Percentiles rank a stretch among this genome's conserved stretches.
Conservation (phyloP, 805 yeast species). For the Zygosaccharomyces gambellarensis region DNA sequence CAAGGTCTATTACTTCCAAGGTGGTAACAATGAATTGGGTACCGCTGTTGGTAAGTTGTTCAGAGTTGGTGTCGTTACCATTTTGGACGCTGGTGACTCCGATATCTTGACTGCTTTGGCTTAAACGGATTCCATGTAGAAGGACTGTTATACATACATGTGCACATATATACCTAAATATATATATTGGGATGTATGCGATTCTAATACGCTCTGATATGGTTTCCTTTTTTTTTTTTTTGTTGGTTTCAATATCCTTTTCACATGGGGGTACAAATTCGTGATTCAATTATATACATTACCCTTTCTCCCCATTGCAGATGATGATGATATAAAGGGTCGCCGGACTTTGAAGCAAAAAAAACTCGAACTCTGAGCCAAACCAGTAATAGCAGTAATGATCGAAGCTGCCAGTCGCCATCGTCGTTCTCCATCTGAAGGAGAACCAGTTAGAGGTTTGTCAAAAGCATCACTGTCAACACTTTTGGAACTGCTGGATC, state of each 20-base stretch:
- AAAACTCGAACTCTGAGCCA: background rate
- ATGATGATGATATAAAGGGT: background rate
- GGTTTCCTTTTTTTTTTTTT: background rate
- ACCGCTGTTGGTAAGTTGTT: slow-evolving; percentile 99
- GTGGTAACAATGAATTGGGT: slow-evolving; percentile 99
- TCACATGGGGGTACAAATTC: background rate
- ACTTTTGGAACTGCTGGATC: slow-evolving; percentile 29
- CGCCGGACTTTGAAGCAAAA: background rate
- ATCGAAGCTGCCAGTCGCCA: background rate
- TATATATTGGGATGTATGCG: background rate
- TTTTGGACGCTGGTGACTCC: slow-evolving; percentile 99
- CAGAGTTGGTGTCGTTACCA: slow-evolving; percentile 97
- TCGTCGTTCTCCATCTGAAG: slow-evolving; percentile 1
- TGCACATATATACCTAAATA: too few relatives aligned
- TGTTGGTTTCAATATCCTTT: background rate
- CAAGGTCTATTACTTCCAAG: slow-evolving; percentile 95
- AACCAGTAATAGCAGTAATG: background rate
- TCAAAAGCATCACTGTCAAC: slow-evolving; percentile 16
- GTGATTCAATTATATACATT: background rate
- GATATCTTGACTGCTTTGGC: slow-evolving; percentile 78
- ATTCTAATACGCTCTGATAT: background rate
- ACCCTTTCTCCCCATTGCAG: background rate
- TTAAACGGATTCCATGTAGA: slow-evolving; percentile 23
- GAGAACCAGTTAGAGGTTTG: slow-evolving; percentile 2
- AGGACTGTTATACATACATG: background rate